Conservation (phyloP, 2,329 filamentous ascomycete genomes). For the Verticillium zaregamsianum region DNA sequence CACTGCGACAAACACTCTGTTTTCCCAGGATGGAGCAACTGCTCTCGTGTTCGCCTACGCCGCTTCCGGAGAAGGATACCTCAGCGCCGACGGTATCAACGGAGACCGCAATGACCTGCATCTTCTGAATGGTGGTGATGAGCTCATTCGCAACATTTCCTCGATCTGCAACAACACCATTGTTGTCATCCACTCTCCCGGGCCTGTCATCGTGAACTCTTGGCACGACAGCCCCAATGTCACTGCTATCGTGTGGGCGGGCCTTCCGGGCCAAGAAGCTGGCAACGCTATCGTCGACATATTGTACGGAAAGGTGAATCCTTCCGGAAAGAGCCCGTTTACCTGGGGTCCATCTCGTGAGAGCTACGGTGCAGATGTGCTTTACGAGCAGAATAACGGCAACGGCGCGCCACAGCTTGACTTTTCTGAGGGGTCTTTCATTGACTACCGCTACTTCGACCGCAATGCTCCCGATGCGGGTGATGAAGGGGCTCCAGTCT, state of each 20-base stretch:
- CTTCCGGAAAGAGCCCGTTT: conserved; percentile 72
- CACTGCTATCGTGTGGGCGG: conserved; percentile 79
- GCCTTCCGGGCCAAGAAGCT: conserved; percentile 76
- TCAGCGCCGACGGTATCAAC: conserved; percentile 73
- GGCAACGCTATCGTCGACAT: conserved; percentile 76
- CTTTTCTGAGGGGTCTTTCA: conserved; percentile 49
- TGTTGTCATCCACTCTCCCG: conserved; percentile 82
- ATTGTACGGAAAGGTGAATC: conserved; percentile 78
- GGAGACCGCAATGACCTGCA: conserved; percentile 93
- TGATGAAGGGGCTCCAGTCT: conserved; percentile 39
- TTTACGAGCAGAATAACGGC: conserved; percentile 40
- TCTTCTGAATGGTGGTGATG: conserved; percentile 78
- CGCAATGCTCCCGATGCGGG: conserved; percentile 8
- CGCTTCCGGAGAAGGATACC: conserved; percentile 81
- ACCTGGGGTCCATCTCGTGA: conserved; percentile 67
- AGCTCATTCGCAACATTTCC: conserved; percentile 65
- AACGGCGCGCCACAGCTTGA: conserved; percentile 51
- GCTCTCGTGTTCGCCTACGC: conserved; percentile 89
- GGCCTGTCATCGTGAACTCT: conserved; percentile 71
- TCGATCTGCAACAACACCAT: conserved; percentile 81
- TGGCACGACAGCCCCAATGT: conserved; percentile 75
- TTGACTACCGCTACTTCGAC: conserved; percentile 54
- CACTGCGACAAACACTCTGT: conserved; percentile 55
- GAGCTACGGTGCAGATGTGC: conserved; percentile 60
- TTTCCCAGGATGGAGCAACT: conserved; percentile 58